phyloP scores from a whole-genome alignment of 2,329 filamentous ascomycete genomes.

The Xylariaceae sp. region DNA sequence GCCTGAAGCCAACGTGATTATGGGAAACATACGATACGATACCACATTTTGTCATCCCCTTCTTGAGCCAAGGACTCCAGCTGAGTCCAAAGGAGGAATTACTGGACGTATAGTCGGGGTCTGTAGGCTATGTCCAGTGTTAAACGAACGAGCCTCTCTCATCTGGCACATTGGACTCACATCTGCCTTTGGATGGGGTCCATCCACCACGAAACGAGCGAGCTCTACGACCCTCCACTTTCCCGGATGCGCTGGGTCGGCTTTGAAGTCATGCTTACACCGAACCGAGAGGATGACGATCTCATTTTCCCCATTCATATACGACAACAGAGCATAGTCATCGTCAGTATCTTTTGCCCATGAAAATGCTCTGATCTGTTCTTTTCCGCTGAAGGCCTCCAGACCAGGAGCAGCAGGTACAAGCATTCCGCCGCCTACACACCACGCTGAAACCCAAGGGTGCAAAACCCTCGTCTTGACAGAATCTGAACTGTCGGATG shows the following conservation, averaged over 20 bases:
- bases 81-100: slow-evolving; percentile 50
- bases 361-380: slow-evolving; percentile 48
- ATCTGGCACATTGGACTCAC: slow-evolving; percentile 25
- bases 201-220: slow-evolving; percentile 45
- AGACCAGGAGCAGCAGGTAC: slow-evolving; percentile 41
- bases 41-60: slow-evolving; percentile 35
- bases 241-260: slow-evolving; percentile 18
- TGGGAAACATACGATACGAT: slow-evolving; percentile 50
- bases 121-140: slow-evolving; percentile 23
- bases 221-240: slow-evolving; percentile 52
- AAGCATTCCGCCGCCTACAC: slow-evolving; percentile 50
- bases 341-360: slow-evolving; percentile 48
- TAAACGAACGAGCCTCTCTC: not conserved
- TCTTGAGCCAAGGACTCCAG: slow-evolving; percentile 53
- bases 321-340: slow-evolving; percentile 48
- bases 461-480: slow-evolving; percentile 40
- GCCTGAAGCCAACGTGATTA: slow-evolving; percentile 55
- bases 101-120: slow-evolving; percentile 49
- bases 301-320: slow-evolving; percentile 49
- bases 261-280: slow-evolving; percentile 28
- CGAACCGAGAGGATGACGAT: slow-evolving; percentile 51
- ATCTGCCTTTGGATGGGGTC: slow-evolving; percentile 40
- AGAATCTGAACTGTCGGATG: slow-evolving; percentile 22
- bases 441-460: slow-evolving; percentile 56
- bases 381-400: slow-evolving; percentile 29